Percentiles rank a stretch among this genome's conserved stretches.
Conservation (phyloP, 371 early-diverging fungal species). For the Smittium culicis region DNA sequence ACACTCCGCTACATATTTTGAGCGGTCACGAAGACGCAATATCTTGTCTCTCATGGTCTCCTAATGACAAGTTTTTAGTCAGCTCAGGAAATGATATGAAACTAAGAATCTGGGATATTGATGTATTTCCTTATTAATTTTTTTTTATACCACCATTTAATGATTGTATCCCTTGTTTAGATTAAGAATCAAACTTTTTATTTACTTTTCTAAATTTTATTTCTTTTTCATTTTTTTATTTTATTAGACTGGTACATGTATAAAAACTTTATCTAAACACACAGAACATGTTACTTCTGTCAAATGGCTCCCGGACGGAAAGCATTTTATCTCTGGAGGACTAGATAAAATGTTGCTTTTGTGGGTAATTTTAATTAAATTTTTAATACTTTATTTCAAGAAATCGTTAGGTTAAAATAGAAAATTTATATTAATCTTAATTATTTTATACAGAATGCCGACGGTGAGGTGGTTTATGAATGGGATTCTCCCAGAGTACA, state of each 20-base stretch:
- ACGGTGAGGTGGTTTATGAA: constrained; percentile 45
- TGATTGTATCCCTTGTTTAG: neutral
- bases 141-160: neutral
- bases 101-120: constrained; percentile 67
- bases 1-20: neutral
- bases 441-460: too few species aligned
- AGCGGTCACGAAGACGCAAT: constrained; percentile 47
- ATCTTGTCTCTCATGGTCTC: constrained; percentile 81
- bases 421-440: too few species aligned
- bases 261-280: constrained; percentile 42
- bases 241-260: constrained; percentile 38
- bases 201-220: neutral
- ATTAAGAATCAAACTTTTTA: too few species aligned
- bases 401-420: too few species aligned
- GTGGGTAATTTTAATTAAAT: constrained; percentile 40
- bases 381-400: neutral
- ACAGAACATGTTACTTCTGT: constrained; percentile 61
- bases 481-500: constrained; percentile 62
- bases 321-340: constrained; percentile 62
- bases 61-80: constrained; percentile 56
- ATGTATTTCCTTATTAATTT: constrained; percentile 44
- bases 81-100: constrained; percentile 66
- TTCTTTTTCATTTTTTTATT: neutral
- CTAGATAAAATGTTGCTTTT: constrained; percentile 57
- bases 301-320: constrained; percentile 66